Evolutionary conservation across 2,329 filamentous ascomycete genomes (phyloP).

Genomic region (Cladobotryum protrusum): DNA sequence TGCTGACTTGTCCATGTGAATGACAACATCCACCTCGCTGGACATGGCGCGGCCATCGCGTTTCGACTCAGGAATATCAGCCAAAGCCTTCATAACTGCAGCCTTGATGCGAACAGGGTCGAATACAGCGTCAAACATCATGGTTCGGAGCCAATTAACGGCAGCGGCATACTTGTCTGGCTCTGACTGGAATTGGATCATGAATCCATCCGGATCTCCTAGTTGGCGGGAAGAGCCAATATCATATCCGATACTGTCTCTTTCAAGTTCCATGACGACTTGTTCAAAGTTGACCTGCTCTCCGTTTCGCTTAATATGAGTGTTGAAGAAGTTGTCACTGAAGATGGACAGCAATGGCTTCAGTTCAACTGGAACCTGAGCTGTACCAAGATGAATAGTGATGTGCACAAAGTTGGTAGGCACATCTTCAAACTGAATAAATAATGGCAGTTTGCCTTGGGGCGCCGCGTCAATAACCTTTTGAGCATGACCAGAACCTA

Average conservation of each 20-base stretch:
- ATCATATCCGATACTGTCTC: conserved; percentile 79
- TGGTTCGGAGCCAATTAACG: conserved; percentile 75
- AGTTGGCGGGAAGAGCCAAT: conserved; percentile 63
- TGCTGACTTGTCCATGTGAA: conserved; percentile 73
- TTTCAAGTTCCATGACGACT: conserved; percentile 83
- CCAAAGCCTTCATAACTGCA: conserved; percentile 70
- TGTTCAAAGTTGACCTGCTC: conserved; percentile 80
- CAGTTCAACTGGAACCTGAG: conserved; percentile 68
- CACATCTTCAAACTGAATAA: conserved; percentile 96
- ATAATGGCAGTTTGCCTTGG: conserved; percentile 60
- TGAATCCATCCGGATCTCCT: conserved; percentile 74
- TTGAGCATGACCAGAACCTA: conserved; percentile 64
- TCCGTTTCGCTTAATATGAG: conserved; percentile 72
- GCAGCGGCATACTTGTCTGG: conserved; percentile 77
- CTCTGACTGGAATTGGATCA: conserved; percentile 79
- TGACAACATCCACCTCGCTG: conserved; percentile 63
- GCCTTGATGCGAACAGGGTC: conserved; percentile 62
- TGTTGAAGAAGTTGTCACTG: conserved; percentile 89
- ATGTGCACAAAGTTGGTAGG: conserved; percentile 89
- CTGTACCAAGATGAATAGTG: conserved; percentile 72
- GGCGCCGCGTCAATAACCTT: conserved; percentile 65
- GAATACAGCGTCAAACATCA: conserved; percentile 86
- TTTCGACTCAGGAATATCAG: conserved; percentile 88
- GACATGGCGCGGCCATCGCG: conserved; percentile 70
- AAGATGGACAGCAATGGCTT: conserved; percentile 83